Percentiles rank a stretch among this genome's conserved stretches.
Evolutionary conservation across 768 basidiomycete genomes (phyloP).

Genomic region (Gloeopeniophorella convolvens): DNA sequence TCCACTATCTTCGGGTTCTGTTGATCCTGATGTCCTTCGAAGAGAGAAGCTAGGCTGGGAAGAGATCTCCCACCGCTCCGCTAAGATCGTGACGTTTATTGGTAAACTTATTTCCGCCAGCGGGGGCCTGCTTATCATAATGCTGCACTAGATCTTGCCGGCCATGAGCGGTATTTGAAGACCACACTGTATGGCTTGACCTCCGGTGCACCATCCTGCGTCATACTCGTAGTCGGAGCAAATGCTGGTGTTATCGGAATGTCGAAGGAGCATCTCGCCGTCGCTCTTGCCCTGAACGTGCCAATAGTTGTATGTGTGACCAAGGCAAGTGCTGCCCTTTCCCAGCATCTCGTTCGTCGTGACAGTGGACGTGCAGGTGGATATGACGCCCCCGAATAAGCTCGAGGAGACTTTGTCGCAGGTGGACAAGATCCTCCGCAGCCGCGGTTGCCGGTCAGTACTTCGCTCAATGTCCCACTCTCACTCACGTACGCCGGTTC

Average conservation of each 20-base stretch:
- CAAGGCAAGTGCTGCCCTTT: constrained; percentile 47
- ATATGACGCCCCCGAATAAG: constrained; percentile 94
- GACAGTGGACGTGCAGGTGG: constrained; percentile 48
- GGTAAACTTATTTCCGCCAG: constrained; percentile 35
- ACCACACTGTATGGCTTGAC: constrained; percentile 95
- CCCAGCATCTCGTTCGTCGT: background rate
- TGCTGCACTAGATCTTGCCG: constrained; percentile 67
- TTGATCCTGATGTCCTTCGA: constrained; percentile 58
- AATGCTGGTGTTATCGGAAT: constrained; percentile 90
- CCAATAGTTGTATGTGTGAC: constrained; percentile 93
- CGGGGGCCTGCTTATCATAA: background rate
- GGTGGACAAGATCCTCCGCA: constrained; percentile 84
- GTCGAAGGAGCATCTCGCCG: constrained; percentile 96
- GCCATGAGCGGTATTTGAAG: constrained; percentile 88
- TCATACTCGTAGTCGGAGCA: constrained; percentile 89
- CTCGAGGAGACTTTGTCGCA: constrained; percentile 89
- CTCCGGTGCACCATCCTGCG: constrained; percentile 88
- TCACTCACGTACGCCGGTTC: background rate
- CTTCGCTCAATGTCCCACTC: background rate
- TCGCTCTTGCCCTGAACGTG: constrained; percentile 87
- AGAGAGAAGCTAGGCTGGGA: constrained; percentile 94
- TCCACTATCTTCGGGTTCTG: constrained; percentile 50
- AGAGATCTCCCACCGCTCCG: constrained; percentile 80
- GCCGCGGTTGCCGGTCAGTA: constrained; percentile 83
- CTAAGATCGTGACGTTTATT: constrained; percentile 93